Base-by-base conservation (phyloP, 805 yeast genomes). In the Yamadazyma phyllophila region DNA sequence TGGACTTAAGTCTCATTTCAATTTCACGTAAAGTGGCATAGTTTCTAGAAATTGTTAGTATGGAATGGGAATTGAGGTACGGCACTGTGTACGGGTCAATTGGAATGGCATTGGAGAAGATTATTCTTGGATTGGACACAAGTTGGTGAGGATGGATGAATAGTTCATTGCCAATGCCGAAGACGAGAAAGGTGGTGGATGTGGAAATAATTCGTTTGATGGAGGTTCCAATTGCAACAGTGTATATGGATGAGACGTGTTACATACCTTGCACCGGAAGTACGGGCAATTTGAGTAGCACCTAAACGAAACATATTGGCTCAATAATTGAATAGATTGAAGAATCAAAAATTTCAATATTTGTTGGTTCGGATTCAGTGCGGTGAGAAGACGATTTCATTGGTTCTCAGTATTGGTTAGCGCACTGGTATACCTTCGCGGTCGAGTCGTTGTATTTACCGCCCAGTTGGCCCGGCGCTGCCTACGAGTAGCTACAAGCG, bases 11-110 rank as follows among this genome's bases (percentile, higher is more conserved):
- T 79, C 99, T 95, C 72, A 81, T 86, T 79, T 94, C 99, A 65
- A 94, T 95, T 75, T 94, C 99, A 78, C 97, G 92, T 69, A 94
- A 81, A 59, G 99, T 94, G 63, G 99, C 99, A 78, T 89, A 92
- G 78, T 83, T 84, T 85, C 96, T 88, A 52, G 7, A 20, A 39
- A 30, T 17, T 43, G 63, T 62, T 65, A 62, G 69, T 61, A 57
- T 37, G 16, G 24, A 20, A 20, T 20, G 24, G 24, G 24, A 20
- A 20, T 20, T 20, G 24, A 20, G 6, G 6, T 3, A 20, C 3
- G 6, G 24, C 3, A 6, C 24, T 20, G 24, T 20, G 3, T 20
- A 32, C 4, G 17, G 15, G 17, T n/a, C 38, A 35, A 17, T 35
- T 35, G 38, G 14, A 35, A 20, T 6, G 24, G 24, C 6, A 6